Conservation (phyloP, 805 yeast genomes). For the Vanderwaltozyma tropicalis region DNA sequence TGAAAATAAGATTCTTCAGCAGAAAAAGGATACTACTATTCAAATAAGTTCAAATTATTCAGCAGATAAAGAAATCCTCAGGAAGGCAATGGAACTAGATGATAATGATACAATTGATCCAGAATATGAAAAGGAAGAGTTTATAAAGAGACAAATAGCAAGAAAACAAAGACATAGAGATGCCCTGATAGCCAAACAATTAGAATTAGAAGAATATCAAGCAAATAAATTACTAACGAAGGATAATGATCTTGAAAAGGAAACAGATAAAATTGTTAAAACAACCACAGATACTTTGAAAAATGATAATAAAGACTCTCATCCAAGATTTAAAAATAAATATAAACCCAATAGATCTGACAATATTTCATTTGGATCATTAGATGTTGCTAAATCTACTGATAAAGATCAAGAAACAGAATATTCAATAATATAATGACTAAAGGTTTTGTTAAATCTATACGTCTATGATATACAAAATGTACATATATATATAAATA, state of each 20-base stretch:
- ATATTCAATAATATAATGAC: constrained; percentile 8
- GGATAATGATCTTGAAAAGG: neutral
- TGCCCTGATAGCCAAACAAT: constrained; percentile 15
- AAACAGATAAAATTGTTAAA: neutral
- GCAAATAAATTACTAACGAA: constrained; percentile 8
- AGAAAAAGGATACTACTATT: constrained; percentile 5
- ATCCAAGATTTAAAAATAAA: neutral
- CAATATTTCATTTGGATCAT: constrained; percentile 4
- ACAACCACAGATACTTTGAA: no score
- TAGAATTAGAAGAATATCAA: constrained; percentile 20
- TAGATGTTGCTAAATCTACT: neutral
- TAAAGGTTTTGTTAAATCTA: no score
- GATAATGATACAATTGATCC: constrained; percentile 22
- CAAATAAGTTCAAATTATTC: constrained; percentile 13
- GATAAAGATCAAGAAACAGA: constrained; percentile 10
- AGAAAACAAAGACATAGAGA: constrained; percentile 16
- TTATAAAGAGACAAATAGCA: constrained; percentile 16
- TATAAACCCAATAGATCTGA: constrained; percentile 6
- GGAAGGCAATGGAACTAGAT: constrained; percentile 13
- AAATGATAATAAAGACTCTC: neutral
- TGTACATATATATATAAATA: no score
- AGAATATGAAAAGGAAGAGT: constrained; percentile 13
- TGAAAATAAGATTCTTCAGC: constrained; percentile 6
- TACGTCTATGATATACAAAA: no score
- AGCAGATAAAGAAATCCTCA: constrained; percentile 19